These are phyloP conservation scores for Fusarium coicis DNA, from an alignment of 2,329 filamentous ascomycete genomes.

Conservation along the genomic window DNA sequence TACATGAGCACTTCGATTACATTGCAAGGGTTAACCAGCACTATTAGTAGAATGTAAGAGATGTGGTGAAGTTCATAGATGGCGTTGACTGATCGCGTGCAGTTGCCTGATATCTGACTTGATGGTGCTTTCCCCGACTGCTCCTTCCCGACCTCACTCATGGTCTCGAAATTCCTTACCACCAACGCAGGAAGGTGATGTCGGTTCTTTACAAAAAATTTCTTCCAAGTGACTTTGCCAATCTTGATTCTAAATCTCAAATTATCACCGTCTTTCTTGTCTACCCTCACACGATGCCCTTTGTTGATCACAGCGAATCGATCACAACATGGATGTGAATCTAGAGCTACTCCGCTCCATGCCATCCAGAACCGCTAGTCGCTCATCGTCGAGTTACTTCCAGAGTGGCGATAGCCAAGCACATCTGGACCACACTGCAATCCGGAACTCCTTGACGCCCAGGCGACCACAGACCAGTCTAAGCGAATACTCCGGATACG, in stretches of 20 bases:
- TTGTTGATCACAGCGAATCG: background rate
- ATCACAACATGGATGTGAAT: background rate
- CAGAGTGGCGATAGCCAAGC: slow-evolving; percentile 7
- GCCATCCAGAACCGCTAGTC: slow-evolving; percentile 12
- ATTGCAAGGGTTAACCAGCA: no score
- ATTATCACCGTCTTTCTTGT: no score
- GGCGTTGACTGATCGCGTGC: background rate
- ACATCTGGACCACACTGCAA: background rate
- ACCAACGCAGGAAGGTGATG: background rate
- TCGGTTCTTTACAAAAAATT: no score
- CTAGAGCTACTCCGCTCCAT: slow-evolving; percentile 10
- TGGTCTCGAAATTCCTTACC: background rate
- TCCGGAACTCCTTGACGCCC: background rate
- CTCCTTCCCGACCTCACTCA: background rate
- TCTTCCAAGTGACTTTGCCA: accelerated
- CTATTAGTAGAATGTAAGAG: no score
- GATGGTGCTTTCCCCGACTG: no score
- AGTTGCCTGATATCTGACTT: background rate
- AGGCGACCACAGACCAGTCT: slow-evolving; percentile 13
- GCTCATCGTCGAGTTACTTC: slow-evolving; percentile 42
- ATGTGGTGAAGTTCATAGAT: no score
- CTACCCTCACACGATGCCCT: background rate
- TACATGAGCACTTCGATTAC: no score
- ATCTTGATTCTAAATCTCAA: no score
- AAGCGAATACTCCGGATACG: slow-evolving; percentile 10